A percentile compares a stretch with the other conserved stretches of the same genome.
These are phyloP conservation scores for Alternaria triticimaculans DNA, from an alignment of 2,329 filamentous ascomycete species.

Conservation along the genomic window DNA sequence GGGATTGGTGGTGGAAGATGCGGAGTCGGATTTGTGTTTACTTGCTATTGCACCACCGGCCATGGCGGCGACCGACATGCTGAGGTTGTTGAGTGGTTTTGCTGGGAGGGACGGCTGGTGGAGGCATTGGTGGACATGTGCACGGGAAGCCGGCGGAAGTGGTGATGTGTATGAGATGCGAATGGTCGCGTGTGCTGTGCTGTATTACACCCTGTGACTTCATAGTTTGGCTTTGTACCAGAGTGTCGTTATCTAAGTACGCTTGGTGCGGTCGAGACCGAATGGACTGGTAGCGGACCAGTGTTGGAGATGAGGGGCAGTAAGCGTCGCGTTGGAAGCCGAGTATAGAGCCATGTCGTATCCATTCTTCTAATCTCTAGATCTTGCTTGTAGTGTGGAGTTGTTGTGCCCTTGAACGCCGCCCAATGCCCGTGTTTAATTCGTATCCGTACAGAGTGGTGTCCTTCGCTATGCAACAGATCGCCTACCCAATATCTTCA, in stretches of 20 bases:
- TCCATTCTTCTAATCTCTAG: not conserved
- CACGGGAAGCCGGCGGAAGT: not conserved
- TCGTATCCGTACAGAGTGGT: conserved; percentile 8
- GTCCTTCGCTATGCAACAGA: conserved; percentile 10
- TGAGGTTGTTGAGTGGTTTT: not conserved
- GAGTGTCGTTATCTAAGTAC: not conserved
- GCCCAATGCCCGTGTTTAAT: conserved; percentile 18
- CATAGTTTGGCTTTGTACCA: not conserved
- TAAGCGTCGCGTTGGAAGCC: not conserved
- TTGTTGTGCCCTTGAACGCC: conserved; percentile 7
- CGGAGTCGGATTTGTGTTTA: not conserved
- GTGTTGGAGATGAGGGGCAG: conserved; percentile 5
- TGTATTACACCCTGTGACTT: not conserved
- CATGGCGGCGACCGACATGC: not conserved
- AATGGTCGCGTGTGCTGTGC: not conserved
- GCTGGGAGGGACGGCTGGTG: not conserved
- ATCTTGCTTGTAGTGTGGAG: not conserved
- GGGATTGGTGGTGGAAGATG: not conserved
- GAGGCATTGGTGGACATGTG: not conserved
- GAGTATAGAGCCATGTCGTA: not conserved
- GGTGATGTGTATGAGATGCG: not conserved
- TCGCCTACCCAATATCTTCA: not conserved
- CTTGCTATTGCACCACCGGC: not conserved
- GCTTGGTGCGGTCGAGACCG: not conserved
- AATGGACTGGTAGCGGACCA: conserved; percentile 3